A percentile compares a stretch with the other conserved stretches of the same genome.
Conservation (phyloP, 176 grass and related monocot species). For the Ananas comosus region DNA sequence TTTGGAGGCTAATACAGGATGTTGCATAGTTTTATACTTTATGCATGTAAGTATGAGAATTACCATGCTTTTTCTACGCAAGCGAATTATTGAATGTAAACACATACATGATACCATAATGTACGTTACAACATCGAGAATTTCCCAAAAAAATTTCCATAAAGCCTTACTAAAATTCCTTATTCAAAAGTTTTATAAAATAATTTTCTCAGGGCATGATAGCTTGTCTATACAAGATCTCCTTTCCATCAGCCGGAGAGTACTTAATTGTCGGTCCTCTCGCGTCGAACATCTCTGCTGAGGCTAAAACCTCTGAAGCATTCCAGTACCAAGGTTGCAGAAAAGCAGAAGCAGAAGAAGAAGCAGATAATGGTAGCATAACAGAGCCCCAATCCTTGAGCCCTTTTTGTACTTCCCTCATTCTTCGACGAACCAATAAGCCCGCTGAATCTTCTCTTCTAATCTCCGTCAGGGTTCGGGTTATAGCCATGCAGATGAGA, state of each 20-base stretch:
- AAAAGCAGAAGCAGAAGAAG: slow-evolving; percentile 26
- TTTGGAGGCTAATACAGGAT: too few species aligned
- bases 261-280: slow-evolving; percentile 31
- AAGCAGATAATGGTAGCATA: slow-evolving; percentile 38
- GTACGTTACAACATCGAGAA: too few species aligned
- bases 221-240: slow-evolving; percentile 68
- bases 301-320: slow-evolving; percentile 48
- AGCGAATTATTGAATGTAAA: too few species aligned
- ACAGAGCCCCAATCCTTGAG: slow-evolving; percentile 70
- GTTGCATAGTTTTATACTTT: too few species aligned
- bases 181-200: neutral
- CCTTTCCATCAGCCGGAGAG: slow-evolving; percentile 78
- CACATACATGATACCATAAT: too few species aligned
- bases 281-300: slow-evolving; percentile 26
- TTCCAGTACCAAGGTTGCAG: slow-evolving; percentile 67
- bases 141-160: too few species aligned
- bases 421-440: slow-evolving; percentile 64
- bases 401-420: slow-evolving; percentile 43
- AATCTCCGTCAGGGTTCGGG: slow-evolving; percentile 62
- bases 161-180: too few species aligned
- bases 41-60: too few species aligned
- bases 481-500: slow-evolving; percentile 62
- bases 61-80: too few species aligned
- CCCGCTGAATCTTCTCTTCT: slow-evolving; percentile 58
- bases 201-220: slow-evolving; percentile 30